Conservation (phyloP, 192 early-diverging fungal species). For the Glomus cerebriforme region DNA sequence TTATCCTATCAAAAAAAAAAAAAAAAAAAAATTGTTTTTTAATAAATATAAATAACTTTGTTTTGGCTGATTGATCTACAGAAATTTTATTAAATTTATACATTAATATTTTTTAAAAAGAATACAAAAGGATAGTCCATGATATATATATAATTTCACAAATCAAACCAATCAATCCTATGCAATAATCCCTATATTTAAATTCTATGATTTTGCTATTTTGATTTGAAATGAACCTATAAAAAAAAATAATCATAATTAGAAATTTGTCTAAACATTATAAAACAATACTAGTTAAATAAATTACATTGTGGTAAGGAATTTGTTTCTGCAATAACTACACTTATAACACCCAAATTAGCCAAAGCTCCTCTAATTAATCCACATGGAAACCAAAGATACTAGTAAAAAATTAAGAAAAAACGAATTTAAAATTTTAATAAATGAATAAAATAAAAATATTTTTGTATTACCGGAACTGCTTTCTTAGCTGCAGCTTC, state of each 20-base stretch:
- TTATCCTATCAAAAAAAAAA: background rate
- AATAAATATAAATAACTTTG: background rate
- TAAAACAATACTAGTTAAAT: background rate
- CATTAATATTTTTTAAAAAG: background rate
- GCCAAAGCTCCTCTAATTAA: constrained; percentile 92
- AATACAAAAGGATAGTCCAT: background rate
- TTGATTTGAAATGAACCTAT: constrained; percentile 77
- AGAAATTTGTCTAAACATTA: background rate
- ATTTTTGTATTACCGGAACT: constrained; percentile 61
- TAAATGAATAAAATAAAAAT: constrained; percentile 4
- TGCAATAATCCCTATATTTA: background rate
- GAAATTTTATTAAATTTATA: background rate
- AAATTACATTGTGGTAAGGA: constrained; percentile 77
- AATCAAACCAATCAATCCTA: background rate
- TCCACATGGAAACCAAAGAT: constrained; percentile 97
- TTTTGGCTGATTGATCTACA: background rate
- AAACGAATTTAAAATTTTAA: background rate
- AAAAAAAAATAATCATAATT: background rate
- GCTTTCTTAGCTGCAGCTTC: constrained; percentile 78
- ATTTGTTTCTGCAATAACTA: constrained; percentile 88
- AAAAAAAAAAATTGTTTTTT: background rate
- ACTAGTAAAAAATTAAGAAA: constrained; percentile 46
- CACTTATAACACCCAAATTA: constrained; percentile 82
- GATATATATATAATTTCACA: background rate
- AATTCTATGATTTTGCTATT: constrained; percentile 54